Evolutionary conservation across 2,329 filamentous ascomycete species (phyloP), one percentile per base, ranked within the genome.

Genomic region (Apiospora phragmitis): DNA sequence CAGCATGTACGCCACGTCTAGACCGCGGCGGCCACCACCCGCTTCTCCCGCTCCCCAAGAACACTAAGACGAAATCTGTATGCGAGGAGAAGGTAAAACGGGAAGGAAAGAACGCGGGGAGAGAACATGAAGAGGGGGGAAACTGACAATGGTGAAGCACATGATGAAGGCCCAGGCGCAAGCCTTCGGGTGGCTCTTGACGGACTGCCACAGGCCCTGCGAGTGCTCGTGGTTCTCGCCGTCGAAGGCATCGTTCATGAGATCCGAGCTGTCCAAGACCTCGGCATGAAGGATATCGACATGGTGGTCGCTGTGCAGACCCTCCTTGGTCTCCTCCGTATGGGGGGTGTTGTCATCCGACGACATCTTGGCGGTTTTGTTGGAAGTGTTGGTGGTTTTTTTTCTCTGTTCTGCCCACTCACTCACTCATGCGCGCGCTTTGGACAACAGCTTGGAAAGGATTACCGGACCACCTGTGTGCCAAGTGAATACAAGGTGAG

Each of bases 101-200:
- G 11, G 8, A 35, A 9, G 21, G 18, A n/a, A 9, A n/a, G 55
- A 21, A 14, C 7, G 26, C 1, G 55, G 21, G 4, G 21, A 38
- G 4, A 7, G 32, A 14, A 29, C 1, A 26, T 24, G 55, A 24
- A n/a, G n/a, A n/a, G n/a, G n/a, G 11, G 68, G 49, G 26, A 12
- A 32, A 77, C 84, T 80, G 65, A 86, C 84, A 76, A 86, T 86
- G 5, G 84, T 86, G 75, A 83, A 86, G 65, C 82, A 86, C 83
- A 86, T 85, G 74, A 80, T 77, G 66, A 85, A 85, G 0, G 83
- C 84, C 84, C 84, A 86, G 24, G 84, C 77, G 38, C 81, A 82
- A 67, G 84, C 84, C 80, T 80, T 81, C 26, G 84, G 84, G 68
- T 86, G 82, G 0, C 73, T 77, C 73, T 80, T 79, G 41, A 79